A percentile compares a stretch with the other conserved stretches of the same genome.
Evolutionary conservation across 2,329 filamentous ascomycete species (phyloP).

Genomic region (Botryotinia globosa): DNA sequence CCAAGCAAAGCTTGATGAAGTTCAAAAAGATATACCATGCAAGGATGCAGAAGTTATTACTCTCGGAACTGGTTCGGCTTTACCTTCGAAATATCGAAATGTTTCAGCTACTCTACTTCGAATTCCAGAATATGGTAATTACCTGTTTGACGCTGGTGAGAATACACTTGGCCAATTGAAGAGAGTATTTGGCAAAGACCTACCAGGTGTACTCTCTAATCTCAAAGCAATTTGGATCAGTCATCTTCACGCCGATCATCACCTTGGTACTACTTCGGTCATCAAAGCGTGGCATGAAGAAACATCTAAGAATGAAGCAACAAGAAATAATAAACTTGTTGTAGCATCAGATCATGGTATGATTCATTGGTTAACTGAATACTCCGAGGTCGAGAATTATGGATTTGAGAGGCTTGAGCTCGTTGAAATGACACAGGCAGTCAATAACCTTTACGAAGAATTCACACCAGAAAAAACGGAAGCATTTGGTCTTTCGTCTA

Average conservation of each 20-base stretch:
- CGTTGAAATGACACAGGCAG: slow-evolving; percentile 25
- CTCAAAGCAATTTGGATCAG: slow-evolving; percentile 87
- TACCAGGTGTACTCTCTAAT: slow-evolving; percentile 70
- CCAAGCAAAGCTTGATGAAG: slow-evolving; percentile 47
- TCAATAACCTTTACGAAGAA: slow-evolving; percentile 32
- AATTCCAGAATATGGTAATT: slow-evolving; percentile 81
- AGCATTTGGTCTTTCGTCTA: slow-evolving; percentile 59
- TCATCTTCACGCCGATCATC: slow-evolving; percentile 94
- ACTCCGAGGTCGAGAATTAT: slow-evolving; percentile 72
- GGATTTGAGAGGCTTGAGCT: slow-evolving; percentile 55
- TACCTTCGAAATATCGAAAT: slow-evolving; percentile 92
- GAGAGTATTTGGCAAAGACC: slow-evolving; percentile 66
- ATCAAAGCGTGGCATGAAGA: slow-evolving; percentile 75
- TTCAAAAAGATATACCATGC: slow-evolving; percentile 65
- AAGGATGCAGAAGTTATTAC: slow-evolving; percentile 79
- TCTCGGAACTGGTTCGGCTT: slow-evolving; percentile 85
- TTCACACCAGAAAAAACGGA: slow-evolving; percentile 45
- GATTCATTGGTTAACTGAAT: slow-evolving; percentile 75
- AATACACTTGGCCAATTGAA: slow-evolving; percentile 85
- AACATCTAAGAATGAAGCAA: slow-evolving; percentile 42
- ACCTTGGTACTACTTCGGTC: slow-evolving; percentile 79
- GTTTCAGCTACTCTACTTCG: slow-evolving; percentile 85
- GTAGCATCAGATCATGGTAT: slow-evolving; percentile 71
- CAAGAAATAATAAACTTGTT: slow-evolving; percentile 48
- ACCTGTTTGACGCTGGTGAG: slow-evolving; percentile 89